A percentile compares a stretch with the other conserved stretches of the same genome.
Conservation (phyloP, 1,139 yeast species). For the Pichia sp. region DNA sequence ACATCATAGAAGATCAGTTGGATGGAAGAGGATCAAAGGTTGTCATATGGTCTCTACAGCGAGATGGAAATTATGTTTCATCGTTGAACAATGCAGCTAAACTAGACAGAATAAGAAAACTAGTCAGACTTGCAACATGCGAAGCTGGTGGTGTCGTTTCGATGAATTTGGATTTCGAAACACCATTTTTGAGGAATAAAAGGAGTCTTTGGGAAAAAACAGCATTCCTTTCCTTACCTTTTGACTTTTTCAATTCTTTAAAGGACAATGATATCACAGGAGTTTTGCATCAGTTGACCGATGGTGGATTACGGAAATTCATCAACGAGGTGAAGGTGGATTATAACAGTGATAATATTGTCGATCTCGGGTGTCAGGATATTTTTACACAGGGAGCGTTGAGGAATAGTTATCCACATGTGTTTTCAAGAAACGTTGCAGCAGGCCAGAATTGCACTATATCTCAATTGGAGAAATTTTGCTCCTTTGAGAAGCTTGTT, state of each 20-base stretch:
- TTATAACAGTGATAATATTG: neutral
- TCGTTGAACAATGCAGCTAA: neutral
- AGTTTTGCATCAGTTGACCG: constrained; percentile 12
- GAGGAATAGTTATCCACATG: constrained; percentile 17
- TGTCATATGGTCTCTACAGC: constrained; percentile 53
- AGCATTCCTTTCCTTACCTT: constrained; percentile 31
- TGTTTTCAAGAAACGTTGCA: constrained; percentile 10
- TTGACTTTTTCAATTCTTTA: constrained; percentile 31
- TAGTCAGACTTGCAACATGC: constrained; percentile 6
- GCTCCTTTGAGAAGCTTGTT: neutral
- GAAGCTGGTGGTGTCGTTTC: constrained; percentile 11
- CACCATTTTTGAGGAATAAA: neutral
- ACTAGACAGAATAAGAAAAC: constrained; percentile 14
- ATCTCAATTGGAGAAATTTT: neutral
- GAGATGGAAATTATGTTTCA: constrained; percentile 17
- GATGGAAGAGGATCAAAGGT: constrained; percentile 29
- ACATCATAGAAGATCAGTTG: constrained; percentile 19
- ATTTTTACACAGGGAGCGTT: constrained; percentile 12
- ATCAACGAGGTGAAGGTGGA: constrained; percentile 9
- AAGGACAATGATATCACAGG: constrained; percentile 8
- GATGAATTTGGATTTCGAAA: constrained; percentile 4
- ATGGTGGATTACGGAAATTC: constrained; percentile 14
- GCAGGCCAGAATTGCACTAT: neutral
- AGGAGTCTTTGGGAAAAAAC: constrained; percentile 43
- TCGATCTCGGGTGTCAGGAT: constrained; percentile 6